Evolutionary conservation across 2,329 filamentous ascomycete species (phyloP).

Genomic region (Diaporthe aspalathi): DNA sequence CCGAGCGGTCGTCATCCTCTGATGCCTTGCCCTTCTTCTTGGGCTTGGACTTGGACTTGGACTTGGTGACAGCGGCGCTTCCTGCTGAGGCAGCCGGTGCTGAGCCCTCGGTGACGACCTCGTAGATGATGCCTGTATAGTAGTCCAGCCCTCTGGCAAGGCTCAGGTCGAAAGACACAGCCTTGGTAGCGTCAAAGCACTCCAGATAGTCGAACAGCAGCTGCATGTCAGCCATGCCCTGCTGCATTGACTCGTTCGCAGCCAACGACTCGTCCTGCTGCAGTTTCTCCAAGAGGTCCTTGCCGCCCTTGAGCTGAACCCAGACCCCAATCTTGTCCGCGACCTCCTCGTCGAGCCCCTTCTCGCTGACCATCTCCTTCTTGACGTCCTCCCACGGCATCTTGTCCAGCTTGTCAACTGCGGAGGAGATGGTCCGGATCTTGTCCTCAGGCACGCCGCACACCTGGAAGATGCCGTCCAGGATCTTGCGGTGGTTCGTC

Average conservation of each 20-base stretch:
- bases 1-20: slow-evolving; percentile 74
- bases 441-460: slow-evolving; percentile 89
- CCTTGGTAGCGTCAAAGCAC: slow-evolving; percentile 77
- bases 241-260: slow-evolving; percentile 79
- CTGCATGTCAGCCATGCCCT: slow-evolving; percentile 83
- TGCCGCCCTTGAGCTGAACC: slow-evolving; percentile 77
- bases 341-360: slow-evolving; percentile 79
- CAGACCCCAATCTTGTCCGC: slow-evolving; percentile 91
- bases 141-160: slow-evolving; percentile 89
- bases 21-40: slow-evolving; percentile 64
- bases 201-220: slow-evolving; percentile 86
- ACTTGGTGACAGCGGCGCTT: slow-evolving; percentile 44
- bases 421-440: slow-evolving; percentile 88
- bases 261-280: slow-evolving; percentile 74
- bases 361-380: slow-evolving; percentile 93
- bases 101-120: slow-evolving; percentile 43
- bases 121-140: slow-evolving; percentile 66
- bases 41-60: slow-evolving; percentile 52
- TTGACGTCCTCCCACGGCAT: slow-evolving; percentile 88
- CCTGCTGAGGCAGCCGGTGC: slow-evolving; percentile 52
- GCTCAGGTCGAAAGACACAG: slow-evolving; percentile 89
- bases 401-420: slow-evolving; percentile 97
- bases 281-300: slow-evolving; percentile 77
- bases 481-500: slow-evolving; percentile 93
- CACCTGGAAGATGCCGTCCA: slow-evolving; percentile 92